Evolutionary conservation across 768 basidiomycete genomes (phyloP).

Genomic region (Leccinum boreale): DNA sequence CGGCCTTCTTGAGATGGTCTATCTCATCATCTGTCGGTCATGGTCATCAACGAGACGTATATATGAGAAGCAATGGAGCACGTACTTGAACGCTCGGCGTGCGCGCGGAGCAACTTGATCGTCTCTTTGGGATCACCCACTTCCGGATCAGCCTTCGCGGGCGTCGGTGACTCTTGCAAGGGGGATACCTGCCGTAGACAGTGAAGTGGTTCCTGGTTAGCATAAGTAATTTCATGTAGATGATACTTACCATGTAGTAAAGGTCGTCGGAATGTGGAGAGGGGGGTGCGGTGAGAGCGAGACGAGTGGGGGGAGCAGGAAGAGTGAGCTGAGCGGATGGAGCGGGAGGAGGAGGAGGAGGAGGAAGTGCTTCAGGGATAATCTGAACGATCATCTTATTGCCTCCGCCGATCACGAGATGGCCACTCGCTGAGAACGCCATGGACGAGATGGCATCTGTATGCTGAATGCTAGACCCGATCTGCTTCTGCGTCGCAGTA

Average conservation of each 20-base stretch:
- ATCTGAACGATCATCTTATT: background rate
- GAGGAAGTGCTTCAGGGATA: background rate
- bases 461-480: background rate
- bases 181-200: background rate
- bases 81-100: background rate
- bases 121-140: background rate
- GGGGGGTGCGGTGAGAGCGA: background rate
- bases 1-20: background rate
- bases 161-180: background rate
- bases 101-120: background rate
- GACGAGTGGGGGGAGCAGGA: background rate
- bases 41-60: background rate
- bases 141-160: background rate
- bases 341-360: background rate
- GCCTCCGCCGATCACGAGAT: background rate
- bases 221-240: background rate
- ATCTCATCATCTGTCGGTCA: background rate
- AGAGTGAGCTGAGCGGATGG: background rate
- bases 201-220: background rate
- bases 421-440: background rate
- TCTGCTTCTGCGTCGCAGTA: background rate
- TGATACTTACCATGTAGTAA: background rate
- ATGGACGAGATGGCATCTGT: background rate
- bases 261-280: background rate
- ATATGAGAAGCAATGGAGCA: background rate